Evolutionary conservation across 1,139 yeast genomes (phyloP).

Genomic region (Yamadazyma mexicana): DNA sequence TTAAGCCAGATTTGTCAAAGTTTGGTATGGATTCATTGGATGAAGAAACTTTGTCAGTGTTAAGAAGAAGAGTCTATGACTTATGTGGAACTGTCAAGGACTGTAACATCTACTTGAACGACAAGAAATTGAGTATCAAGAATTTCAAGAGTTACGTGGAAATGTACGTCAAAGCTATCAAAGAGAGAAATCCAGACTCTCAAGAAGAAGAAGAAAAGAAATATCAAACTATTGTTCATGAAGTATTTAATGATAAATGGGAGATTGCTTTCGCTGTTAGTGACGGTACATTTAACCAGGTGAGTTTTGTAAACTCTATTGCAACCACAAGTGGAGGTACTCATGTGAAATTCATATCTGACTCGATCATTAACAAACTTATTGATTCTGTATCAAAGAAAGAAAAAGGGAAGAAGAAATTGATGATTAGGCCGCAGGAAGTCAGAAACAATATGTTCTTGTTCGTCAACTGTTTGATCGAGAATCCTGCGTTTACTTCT

Average conservation of each 20-base stretch:
- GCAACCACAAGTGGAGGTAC: constrained; percentile 98
- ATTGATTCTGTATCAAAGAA: constrained; percentile 66
- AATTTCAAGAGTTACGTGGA: constrained; percentile 88
- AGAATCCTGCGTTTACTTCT: constrained; percentile 96
- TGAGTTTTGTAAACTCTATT: constrained; percentile 94
- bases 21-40: constrained; percentile 85
- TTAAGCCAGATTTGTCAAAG: constrained; percentile 82
- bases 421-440: constrained; percentile 83
- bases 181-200: constrained; percentile 35
- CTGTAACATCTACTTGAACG: constrained; percentile 77
- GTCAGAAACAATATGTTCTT: constrained; percentile 87
- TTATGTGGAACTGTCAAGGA: constrained; percentile 93
- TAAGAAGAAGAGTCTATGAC: constrained; percentile 93
- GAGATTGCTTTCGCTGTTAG: constrained; percentile 95
- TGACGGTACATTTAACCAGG: constrained; percentile 86
- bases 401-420: constrained; percentile 70
- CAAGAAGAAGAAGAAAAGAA: constrained; percentile 28
- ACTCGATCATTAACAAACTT: constrained; percentile 73
- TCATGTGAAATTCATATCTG: constrained; percentile 84
- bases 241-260: constrained; percentile 76
- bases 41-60: constrained; percentile 76
- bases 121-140: constrained; percentile 63
- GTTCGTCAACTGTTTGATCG: constrained; percentile 88
- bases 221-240: constrained; percentile 69
- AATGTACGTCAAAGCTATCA: constrained; percentile 76